Conservation (phyloP, 371 early-diverging fungal species). For the Dichotomocladium elegans region DNA sequence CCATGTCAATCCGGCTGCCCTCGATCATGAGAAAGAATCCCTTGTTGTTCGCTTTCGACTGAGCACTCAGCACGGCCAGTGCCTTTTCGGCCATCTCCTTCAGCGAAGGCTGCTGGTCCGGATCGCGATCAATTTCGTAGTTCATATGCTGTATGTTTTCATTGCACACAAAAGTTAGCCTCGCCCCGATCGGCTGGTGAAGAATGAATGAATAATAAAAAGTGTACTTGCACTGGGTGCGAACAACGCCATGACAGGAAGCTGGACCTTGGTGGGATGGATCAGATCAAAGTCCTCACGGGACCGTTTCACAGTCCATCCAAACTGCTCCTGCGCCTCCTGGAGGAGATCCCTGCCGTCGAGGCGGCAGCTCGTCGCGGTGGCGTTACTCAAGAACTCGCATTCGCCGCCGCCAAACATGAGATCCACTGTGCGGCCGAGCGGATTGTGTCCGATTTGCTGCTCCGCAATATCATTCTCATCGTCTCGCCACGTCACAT, state of each 20-base stretch:
- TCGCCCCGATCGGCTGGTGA: too few species aligned
- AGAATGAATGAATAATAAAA: too few species aligned
- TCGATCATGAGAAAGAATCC: constrained; percentile 96
- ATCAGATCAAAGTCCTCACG: constrained; percentile 58
- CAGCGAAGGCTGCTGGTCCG: constrained; percentile 59
- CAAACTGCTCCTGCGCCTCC: constrained; percentile 45
- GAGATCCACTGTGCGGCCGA: constrained; percentile 81
- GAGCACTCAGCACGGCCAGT: neutral
- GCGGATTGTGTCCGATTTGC: constrained; percentile 78
- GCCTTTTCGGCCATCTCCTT: constrained; percentile 70
- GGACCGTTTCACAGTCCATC: constrained; percentile 51
- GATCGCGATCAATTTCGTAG: constrained; percentile 77
- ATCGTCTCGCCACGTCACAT: constrained; percentile 70
- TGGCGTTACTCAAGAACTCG: constrained; percentile 68
- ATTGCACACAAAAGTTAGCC: neutral
- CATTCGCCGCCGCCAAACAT: constrained; percentile 92
- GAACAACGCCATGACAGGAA: constrained; percentile 80
- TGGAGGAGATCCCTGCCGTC: constrained; percentile 66
- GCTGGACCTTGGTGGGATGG: constrained; percentile 12
- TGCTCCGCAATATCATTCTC: constrained; percentile 83
- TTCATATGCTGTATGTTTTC: constrained; percentile 56
- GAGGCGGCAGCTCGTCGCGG: constrained; percentile 60
- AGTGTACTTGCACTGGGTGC: constrained; percentile 42
- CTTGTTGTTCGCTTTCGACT: constrained; percentile 26
- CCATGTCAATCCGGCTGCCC: constrained; percentile 89